Conservation (phyloP, 2,329 filamentous ascomycete species). For the Pseudogymnoascus sp. region DNA sequence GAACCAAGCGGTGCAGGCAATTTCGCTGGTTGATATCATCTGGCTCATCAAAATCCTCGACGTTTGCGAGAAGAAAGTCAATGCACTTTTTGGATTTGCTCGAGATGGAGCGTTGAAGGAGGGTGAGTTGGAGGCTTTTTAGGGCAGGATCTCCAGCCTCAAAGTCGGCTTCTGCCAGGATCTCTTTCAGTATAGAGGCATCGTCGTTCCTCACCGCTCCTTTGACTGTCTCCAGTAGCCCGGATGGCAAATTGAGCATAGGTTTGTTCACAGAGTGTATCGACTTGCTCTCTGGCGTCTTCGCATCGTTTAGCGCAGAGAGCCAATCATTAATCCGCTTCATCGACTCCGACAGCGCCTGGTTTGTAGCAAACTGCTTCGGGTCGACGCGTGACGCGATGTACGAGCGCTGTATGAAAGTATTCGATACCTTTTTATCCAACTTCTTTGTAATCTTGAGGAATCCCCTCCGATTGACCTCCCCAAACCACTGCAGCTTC, state of each 20-base stretch:
- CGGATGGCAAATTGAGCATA: constrained; percentile 60
- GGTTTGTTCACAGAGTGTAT: constrained; percentile 59
- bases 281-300: constrained; percentile 65
- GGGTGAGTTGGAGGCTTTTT: constrained; percentile 65
- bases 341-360: constrained; percentile 47
- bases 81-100: constrained; percentile 61
- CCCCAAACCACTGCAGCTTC: constrained; percentile 95
- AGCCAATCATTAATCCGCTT: constrained; percentile 84
- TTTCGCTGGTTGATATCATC: constrained; percentile 93
- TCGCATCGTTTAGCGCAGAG: constrained; percentile 68
- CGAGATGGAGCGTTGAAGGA: constrained; percentile 69
- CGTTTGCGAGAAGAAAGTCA: constrained; percentile 56
- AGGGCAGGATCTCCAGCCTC: constrained; percentile 44
- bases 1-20: constrained; percentile 84
- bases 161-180: constrained; percentile 50
- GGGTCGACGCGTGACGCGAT: constrained; percentile 85
- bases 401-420: constrained; percentile 73
- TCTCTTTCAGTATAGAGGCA: constrained; percentile 43
- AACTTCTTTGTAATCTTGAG: constrained; percentile 98
- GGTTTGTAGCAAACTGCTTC: constrained; percentile 74
- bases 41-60: constrained; percentile 69
- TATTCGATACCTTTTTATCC: constrained; percentile 81
- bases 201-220: constrained; percentile 63
- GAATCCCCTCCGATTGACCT: constrained; percentile 91
- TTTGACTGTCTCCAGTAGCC: constrained; percentile 63